phyloP scores from a whole-genome alignment of 192 early-diverging fungal species.

The Globomyces pollinis-pini region DNA sequence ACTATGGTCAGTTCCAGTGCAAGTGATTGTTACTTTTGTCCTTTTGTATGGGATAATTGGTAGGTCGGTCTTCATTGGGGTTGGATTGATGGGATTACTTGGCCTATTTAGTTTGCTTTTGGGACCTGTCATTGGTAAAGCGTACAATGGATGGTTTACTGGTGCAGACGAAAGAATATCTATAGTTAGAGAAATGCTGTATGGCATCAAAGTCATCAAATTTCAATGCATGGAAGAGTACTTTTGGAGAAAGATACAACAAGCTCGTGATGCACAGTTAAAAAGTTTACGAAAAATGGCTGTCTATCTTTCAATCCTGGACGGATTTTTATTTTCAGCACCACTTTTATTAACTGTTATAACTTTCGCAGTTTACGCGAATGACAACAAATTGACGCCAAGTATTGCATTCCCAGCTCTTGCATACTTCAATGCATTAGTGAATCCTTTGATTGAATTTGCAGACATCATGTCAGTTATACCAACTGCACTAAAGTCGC shows the following conservation, averaged over 20 bases:
- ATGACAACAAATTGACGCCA: not conserved
- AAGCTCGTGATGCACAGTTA: not conserved
- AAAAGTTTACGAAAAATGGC: not conserved
- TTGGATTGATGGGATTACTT: not conserved
- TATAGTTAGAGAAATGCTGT: constrained; percentile 17
- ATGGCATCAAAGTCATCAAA: constrained; percentile 15
- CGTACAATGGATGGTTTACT: not conserved
- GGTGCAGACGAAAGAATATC: constrained; percentile 12
- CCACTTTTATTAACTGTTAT: not conserved
- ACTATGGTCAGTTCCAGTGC: not conserved
- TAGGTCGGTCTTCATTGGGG: not conserved
- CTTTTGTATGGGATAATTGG: not conserved
- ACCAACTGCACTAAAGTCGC: not conserved
- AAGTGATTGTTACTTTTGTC: not conserved
- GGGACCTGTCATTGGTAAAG: not conserved
- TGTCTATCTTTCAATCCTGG: not conserved
- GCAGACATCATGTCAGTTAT: not conserved
- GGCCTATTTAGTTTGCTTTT: not conserved
- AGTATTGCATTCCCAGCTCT: constrained; percentile 3
- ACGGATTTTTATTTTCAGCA: not conserved
- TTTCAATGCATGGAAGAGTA: not conserved
- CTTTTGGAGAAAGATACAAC: not conserved
- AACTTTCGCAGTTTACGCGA: constrained; percentile 8
- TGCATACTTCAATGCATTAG: not conserved
- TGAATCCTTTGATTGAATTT: not conserved